Conservation (phyloP, 2,329 filamentous ascomycete genomes). For the Dactylellina drechsleri region DNA sequence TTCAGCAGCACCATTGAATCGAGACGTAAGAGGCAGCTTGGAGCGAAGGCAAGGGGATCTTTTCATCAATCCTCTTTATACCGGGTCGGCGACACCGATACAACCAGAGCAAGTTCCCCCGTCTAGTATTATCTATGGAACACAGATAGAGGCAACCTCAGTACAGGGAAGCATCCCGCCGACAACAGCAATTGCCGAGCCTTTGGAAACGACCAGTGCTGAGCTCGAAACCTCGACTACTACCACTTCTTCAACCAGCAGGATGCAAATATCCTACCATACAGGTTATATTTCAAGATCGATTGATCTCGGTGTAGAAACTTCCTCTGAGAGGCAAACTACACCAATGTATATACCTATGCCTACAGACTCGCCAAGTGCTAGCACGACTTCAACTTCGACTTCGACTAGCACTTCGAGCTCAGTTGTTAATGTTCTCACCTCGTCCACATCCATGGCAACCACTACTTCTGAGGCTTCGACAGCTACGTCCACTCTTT, state of each 20-base stretch:
- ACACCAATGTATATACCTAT: neutral
- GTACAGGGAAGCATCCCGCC: neutral
- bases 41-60: conserved; percentile 1
- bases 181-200: neutral
- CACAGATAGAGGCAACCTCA: conserved; percentile 13
- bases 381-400: conserved; percentile 1
- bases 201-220: neutral
- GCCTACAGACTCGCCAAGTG: neutral
- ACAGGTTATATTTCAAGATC: neutral
- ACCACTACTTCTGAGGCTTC: conserved; percentile 20
- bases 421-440: conserved; percentile 6
- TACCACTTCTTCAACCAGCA: neutral
- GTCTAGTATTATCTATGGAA: conserved; percentile 37
- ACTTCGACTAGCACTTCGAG: conserved; percentile 2
- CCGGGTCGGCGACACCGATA: too few relatives aligned
- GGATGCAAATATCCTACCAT: neutral
- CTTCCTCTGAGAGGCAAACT: neutral
- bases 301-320: neutral
- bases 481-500: neutral
- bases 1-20: conserved; percentile 27
- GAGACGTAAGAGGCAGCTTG: conserved; percentile 3
- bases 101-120: neutral
- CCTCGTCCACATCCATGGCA: conserved; percentile 14
- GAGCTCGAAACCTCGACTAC: neutral
- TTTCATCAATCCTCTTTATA: too few relatives aligned